phyloP scores from a whole-genome alignment of 371 early-diverging fungal species.

The Mortierella sp. region DNA sequence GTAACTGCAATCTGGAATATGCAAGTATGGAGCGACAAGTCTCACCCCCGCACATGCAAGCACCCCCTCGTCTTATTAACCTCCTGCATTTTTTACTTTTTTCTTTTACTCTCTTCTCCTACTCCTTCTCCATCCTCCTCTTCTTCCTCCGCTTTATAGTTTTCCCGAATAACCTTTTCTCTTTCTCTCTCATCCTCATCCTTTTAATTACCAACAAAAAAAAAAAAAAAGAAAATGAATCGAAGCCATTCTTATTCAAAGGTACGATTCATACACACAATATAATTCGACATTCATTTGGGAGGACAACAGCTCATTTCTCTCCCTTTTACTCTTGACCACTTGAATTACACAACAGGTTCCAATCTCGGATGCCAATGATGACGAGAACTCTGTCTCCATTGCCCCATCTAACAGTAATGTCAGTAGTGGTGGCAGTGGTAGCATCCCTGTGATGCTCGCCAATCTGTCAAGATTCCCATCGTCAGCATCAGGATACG shows the following conservation, averaged over 20 bases:
- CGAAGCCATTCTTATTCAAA: slow-evolving; percentile 23
- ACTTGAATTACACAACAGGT: slow-evolving; percentile 8
- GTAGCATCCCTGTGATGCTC: slow-evolving; percentile 5
- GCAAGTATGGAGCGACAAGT: not conserved
- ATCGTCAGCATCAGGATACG: slow-evolving; percentile 10
- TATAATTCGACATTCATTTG: not conserved
- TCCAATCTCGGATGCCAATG: slow-evolving; percentile 25
- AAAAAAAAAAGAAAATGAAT: slow-evolving; percentile 1
- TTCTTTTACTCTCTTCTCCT: not conserved
- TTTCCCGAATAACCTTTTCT: not conserved
- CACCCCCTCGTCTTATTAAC: too few relatives aligned
- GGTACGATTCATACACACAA: slow-evolving; percentile 3
- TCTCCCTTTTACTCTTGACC: not conserved
- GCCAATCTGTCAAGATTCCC: slow-evolving; percentile 10
- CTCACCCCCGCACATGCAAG: too few relatives aligned
- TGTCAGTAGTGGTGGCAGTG: not conserved
- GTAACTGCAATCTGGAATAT: not conserved
- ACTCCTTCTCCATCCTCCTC: not conserved
- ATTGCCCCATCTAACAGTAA: not conserved
- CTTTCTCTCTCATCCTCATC: not conserved
- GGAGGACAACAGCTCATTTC: not conserved
- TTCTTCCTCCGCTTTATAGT: too few relatives aligned
- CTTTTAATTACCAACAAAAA: too few relatives aligned
- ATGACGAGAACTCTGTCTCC: not conserved
- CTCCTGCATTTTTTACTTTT: not conserved